These are phyloP conservation scores for Akanthomyces dipterigenus DNA, from an alignment of 2,329 filamentous ascomycete species.

Conservation along the genomic window DNA sequence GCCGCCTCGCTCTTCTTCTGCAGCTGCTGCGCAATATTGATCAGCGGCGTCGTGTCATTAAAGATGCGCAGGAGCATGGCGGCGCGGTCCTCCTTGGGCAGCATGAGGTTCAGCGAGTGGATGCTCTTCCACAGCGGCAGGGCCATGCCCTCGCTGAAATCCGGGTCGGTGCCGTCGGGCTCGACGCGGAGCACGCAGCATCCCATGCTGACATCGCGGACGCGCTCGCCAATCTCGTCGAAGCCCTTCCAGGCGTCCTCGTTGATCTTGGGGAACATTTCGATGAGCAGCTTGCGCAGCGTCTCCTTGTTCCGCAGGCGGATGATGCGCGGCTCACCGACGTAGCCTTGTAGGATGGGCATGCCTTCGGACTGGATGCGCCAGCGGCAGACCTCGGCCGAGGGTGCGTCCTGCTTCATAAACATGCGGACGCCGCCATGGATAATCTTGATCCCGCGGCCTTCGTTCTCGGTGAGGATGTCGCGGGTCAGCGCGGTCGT, in stretches of 20 bases:
- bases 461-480: constrained; percentile 81
- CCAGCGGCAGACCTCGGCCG: constrained; percentile 82
- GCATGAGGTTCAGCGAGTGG: constrained; percentile 89
- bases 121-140: constrained; percentile 92
- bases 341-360: constrained; percentile 83
- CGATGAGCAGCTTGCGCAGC: constrained; percentile 72
- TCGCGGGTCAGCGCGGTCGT: constrained; percentile 77
- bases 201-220: constrained; percentile 75
- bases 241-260: constrained; percentile 68
- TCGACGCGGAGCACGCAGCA: constrained; percentile 86
- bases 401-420: constrained; percentile 92
- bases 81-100: constrained; percentile 91
- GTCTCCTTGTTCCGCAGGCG: constrained; percentile 71
- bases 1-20: constrained; percentile 19
- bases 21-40: constrained; percentile 52
- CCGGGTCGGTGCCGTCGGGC: constrained; percentile 56
- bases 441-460: constrained; percentile 87
- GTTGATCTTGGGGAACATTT: constrained; percentile 92
- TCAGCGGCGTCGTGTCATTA: constrained; percentile 78
- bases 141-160: constrained; percentile 70
- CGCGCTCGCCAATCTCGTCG: constrained; percentile 80
- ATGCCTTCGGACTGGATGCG: constrained; percentile 93
- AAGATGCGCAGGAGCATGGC: constrained; percentile 89
- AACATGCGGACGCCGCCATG: constrained; percentile 99
- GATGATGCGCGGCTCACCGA: constrained; percentile 71